Evolutionary conservation across 148 eudicot genomes (phyloP).

Genomic region (Hydrangea macrophylla): DNA sequence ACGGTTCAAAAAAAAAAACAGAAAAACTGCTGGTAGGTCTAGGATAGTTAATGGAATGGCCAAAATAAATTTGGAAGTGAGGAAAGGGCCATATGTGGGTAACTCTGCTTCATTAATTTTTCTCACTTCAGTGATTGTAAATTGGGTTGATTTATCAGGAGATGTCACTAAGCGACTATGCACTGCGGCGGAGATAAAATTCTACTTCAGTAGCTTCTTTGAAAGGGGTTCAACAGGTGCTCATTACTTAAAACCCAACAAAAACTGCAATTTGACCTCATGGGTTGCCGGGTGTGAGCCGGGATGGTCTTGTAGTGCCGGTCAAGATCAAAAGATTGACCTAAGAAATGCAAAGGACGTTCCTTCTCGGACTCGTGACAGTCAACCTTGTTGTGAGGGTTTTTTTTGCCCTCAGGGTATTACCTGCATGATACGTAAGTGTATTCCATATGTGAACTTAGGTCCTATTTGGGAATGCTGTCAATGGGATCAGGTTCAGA

Average conservation of each 20-base stretch:
- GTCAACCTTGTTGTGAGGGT: conserved; percentile 84
- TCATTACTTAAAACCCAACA: conserved; percentile 65
- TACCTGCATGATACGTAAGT: conserved; percentile 99
- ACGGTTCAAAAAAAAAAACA: neutral
- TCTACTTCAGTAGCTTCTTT: conserved; percentile 64
- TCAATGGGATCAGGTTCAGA: neutral
- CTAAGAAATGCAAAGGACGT: conserved; percentile 48
- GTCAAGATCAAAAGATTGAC: conserved; percentile 43
- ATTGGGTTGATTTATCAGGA: conserved; percentile 22
- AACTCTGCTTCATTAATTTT: neutral
- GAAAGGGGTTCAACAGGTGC: conserved; percentile 36
- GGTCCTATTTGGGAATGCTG: too few relatives aligned
- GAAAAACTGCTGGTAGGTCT: neutral
- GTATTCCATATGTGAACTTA: neutral
- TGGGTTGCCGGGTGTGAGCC: conserved; percentile 91
- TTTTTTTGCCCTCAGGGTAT: conserved; percentile 95
- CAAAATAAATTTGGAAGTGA: neutral
- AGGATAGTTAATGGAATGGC: neutral
- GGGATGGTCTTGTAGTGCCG: conserved; percentile 76
- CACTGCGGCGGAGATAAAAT: conserved; percentile 80
- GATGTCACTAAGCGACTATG: conserved; percentile 77
- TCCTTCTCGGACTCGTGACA: conserved; percentile 56
- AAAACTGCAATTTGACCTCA: conserved; percentile 71
- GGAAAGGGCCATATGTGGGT: neutral
- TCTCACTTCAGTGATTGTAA: neutral